Evolutionary conservation across 2,329 filamentous ascomycete genomes (phyloP), one percentile per base, ranked within the genome.

Genomic region (Stemphylium vesicarium): DNA sequence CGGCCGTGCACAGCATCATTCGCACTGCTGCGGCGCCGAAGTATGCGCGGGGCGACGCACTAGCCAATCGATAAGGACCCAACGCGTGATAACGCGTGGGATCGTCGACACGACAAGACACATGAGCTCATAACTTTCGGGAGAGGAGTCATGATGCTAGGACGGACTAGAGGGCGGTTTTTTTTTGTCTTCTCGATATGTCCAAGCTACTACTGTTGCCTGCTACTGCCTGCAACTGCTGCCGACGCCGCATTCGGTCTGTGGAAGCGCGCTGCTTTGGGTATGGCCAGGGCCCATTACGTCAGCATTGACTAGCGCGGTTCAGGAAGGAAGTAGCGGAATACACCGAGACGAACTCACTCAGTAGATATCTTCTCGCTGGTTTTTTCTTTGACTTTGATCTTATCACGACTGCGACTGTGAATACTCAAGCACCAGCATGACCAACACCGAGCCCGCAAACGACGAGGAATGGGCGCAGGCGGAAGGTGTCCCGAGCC

Each of bases 401-500:
- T 13, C 15, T 36, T 4, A 2, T 10, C 9, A 1, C 15, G n/a
- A 12, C 37, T 15, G 4, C 24, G 8, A 12, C n/a, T 26, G 4
- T 26, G 8, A 12, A 12, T 26, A 18, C 9, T 39, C 35, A 39
- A 18, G 5, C 31, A 18, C n/a, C 26, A 58, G 32, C 4, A 74
- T 74, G 71, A 57, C 66, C 5, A 24, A 62, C n/a, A 59, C 60
- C 12, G 50, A 55, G 16, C 44, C 49, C 33, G 48, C 55, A 46
- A 69, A 70, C 31, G 71, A 75, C 33, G 75, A 76, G 11, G 69
- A 70, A 39, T 81, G 75, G 74, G 70, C 72, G 45, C 60, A 74
- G 52, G 73, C 74, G 35, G 72, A 79, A 57, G 79, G 80, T 45
- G 73, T 77, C 10, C 75, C 75, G 3, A 70, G 62, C 38, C 64